Evolutionary conservation across 2,329 filamentous ascomycete species (phyloP).

Genomic region (Hypoxylon sp.): DNA sequence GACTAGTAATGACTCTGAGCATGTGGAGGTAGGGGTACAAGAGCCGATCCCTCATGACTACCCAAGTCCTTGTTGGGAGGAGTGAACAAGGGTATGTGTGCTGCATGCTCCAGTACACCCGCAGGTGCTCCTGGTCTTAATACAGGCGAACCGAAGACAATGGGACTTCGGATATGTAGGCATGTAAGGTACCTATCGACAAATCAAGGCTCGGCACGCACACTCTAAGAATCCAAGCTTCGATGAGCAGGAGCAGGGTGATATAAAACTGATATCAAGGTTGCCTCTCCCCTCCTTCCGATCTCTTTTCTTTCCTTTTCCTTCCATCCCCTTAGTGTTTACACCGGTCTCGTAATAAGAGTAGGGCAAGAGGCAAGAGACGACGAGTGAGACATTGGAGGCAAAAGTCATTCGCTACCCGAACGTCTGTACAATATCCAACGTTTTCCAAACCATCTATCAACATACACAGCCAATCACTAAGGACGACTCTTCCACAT

Average conservation of each 20-base stretch:
- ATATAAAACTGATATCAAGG: conserved; percentile 35
- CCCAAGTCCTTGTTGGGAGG: conserved; percentile 28
- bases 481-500: conserved; percentile 10
- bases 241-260: conserved; percentile 23
- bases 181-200: conserved; percentile 32
- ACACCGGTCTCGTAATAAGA: conserved; percentile 36
- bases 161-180: conserved; percentile 33
- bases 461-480: conserved; percentile 37
- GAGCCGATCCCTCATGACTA: conserved; percentile 30
- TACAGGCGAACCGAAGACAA: conserved; percentile 36
- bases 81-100: conserved; percentile 43
- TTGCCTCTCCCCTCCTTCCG: conserved; percentile 29
- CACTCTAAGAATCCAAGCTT: conserved; percentile 36
- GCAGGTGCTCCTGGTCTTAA: conserved; percentile 42
- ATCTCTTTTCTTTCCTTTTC: conserved; percentile 25
- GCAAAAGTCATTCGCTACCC: conserved; percentile 49
- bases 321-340: conserved; percentile 38
- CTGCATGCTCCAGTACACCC: conserved; percentile 38
- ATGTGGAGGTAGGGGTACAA: conserved; percentile 19
- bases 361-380: conserved; percentile 42
- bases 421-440: conserved; percentile 43
- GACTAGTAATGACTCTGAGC: conserved; percentile 6
- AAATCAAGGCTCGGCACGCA: conserved; percentile 28
- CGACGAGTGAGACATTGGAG: conserved; percentile 44
- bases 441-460: conserved; percentile 31